These are phyloP conservation scores for Exsudoporus floridanus DNA, from an alignment of 1,284 basidiomycete species.

Conservation along the genomic window DNA sequence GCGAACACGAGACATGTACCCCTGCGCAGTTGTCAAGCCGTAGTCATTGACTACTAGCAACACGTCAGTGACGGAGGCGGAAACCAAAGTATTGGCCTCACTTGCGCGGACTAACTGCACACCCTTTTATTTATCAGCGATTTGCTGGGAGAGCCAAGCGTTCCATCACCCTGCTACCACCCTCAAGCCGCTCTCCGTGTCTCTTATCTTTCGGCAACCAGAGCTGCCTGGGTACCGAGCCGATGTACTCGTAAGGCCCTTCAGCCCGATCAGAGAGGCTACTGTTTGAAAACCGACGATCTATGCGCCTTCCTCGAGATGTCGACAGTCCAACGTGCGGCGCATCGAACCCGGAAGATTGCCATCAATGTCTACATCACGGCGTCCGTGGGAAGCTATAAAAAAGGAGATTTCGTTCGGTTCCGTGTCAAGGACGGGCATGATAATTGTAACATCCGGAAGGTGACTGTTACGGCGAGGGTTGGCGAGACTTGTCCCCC, in stretches of 20 bases:
- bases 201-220: constrained; percentile 80
- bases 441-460: constrained; percentile 88
- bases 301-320: constrained; percentile 93
- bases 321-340: constrained; percentile 82
- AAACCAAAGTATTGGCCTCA: constrained; percentile 37
- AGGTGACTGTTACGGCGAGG: constrained; percentile 50
- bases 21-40: constrained; percentile 82
- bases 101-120: constrained; percentile 78
- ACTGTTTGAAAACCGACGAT: constrained; percentile 95
- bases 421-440: constrained; percentile 75
- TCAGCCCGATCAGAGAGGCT: constrained; percentile 71
- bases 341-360: constrained; percentile 93
- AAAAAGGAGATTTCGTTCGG: constrained; percentile 84
- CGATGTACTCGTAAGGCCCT: constrained; percentile 79
- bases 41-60: constrained; percentile 81
- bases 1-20: constrained; percentile 91
- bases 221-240: constrained; percentile 82
- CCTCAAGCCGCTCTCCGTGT: constrained; percentile 91
- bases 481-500: not conserved
- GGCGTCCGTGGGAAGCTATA: constrained; percentile 86
- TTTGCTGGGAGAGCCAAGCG: constrained; percentile 56
- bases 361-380: constrained; percentile 79
- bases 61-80: constrained; percentile 1
- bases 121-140: constrained; percentile 95
- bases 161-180: constrained; percentile 55